Evolutionary conservation across 257 asterid species (phyloP).

Genomic region (Nicotiana tomentosiformis): DNA sequence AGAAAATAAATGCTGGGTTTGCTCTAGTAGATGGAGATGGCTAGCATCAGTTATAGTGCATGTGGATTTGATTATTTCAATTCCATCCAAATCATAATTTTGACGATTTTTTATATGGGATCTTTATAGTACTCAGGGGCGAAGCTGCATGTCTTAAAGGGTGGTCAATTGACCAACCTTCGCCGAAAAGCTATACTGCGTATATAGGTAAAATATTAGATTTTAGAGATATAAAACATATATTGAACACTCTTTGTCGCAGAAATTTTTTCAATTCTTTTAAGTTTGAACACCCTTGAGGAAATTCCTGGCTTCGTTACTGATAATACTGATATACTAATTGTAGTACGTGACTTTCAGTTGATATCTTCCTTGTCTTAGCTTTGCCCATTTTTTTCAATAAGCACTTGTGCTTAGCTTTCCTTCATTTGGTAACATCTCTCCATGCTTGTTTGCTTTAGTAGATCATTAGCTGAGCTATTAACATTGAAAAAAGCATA

Average conservation of each 20-base stretch:
- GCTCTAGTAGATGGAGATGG: neutral
- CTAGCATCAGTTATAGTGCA: neutral
- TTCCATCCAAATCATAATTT: neutral
- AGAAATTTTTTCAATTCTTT: no score
- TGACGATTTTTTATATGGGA: neutral
- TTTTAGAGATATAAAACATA: no score
- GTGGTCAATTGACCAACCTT: no score
- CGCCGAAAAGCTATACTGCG: no score
- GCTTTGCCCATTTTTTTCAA: neutral
- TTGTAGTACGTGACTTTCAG: neutral
- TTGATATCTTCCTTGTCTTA: neutral
- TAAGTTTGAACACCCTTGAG: no score
- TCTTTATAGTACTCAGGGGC: neutral
- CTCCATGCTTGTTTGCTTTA: neutral
- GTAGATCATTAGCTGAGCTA: neutral
- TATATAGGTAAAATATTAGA: no score
- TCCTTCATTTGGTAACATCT: neutral
- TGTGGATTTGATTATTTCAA: neutral
- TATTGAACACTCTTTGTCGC: no score
- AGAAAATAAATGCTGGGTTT: neutral
- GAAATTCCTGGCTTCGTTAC: no score
- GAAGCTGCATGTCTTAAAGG: no score
- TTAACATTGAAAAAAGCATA: neutral
- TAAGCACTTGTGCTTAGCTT: neutral
- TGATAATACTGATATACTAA: neutral